These are phyloP conservation scores for Psilocybe azurescens DNA, from an alignment of 768 basidiomycete genomes.

Conservation along the genomic window DNA sequence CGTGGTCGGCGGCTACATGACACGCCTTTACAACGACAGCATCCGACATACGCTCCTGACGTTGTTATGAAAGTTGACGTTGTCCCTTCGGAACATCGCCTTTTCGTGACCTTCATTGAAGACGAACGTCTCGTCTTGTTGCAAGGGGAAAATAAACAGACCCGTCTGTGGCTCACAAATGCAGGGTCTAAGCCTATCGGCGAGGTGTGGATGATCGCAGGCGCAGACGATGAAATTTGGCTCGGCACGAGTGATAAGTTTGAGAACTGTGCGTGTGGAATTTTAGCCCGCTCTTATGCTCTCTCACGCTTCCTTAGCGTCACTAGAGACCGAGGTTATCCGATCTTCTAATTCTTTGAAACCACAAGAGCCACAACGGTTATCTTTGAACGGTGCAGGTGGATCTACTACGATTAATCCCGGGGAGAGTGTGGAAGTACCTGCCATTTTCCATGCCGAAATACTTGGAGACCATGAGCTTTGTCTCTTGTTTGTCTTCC, in stretches of 20 bases:
- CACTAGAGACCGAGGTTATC: constrained; percentile 41
- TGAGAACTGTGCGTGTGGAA: constrained; percentile 19
- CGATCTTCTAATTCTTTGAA: constrained; percentile 58
- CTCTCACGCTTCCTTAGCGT: constrained; percentile 10
- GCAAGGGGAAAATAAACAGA: constrained; percentile 70
- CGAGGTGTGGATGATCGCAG: constrained; percentile 76
- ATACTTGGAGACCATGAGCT: constrained; percentile 54
- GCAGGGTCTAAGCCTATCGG: constrained; percentile 60
- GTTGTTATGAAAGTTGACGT: constrained; percentile 63
- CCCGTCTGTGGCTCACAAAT: constrained; percentile 69
- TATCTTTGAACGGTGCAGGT: constrained; percentile 43
- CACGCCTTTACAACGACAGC: constrained; percentile 72
- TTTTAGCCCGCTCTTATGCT: not conserved
- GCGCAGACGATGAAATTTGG: constrained; percentile 69
- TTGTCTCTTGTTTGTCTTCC: constrained; percentile 54
- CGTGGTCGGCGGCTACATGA: constrained; percentile 81
- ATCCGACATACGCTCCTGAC: constrained; percentile 75
- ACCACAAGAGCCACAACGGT: constrained; percentile 46
- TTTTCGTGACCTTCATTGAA: constrained; percentile 62
- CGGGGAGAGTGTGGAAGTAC: constrained; percentile 55
- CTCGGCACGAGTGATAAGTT: constrained; percentile 33
- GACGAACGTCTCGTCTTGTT: constrained; percentile 56
- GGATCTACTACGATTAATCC: constrained; percentile 40
- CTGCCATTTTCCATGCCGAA: constrained; percentile 59
- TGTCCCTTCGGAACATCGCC: constrained; percentile 65